A percentile compares a stretch with the other conserved stretches of the same genome.
Conservation (phyloP, 345 rosid species). For the Eucalyptus cloeziana region DNA sequence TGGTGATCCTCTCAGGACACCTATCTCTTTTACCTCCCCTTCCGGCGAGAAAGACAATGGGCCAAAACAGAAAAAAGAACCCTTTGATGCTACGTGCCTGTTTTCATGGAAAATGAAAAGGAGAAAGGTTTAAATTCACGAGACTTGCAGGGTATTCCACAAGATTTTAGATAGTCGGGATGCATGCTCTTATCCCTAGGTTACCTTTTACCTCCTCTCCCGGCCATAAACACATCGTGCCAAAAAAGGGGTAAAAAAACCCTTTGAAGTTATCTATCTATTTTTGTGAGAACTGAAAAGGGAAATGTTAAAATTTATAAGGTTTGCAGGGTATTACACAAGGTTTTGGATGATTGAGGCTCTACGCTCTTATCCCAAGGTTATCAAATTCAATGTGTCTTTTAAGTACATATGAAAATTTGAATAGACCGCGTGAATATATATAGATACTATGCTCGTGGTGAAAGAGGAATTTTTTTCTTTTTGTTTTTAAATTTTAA, state of each 20-base stretch:
- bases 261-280: no score
- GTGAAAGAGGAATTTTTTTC: neutral
- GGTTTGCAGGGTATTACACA: no score
- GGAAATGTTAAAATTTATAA: no score
- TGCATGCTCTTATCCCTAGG: neutral
- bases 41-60: neutral
- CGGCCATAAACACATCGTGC: no score
- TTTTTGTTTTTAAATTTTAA: neutral
- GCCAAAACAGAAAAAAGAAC: neutral
- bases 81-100: neutral
- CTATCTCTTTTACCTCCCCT: neutral
- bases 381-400: neutral
- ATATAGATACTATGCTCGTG: neutral
- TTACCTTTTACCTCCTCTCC: no score
- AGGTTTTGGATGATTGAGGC: no score
- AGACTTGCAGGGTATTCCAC: neutral
- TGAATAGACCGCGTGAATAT: neutral
- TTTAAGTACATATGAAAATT: neutral
- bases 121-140: neutral
- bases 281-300: accelerated
- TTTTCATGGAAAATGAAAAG: neutral
- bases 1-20: neutral
- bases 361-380: neutral
- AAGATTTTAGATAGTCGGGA: neutral
- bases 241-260: no score